Conservation (phyloP, 495 filamentous ascomycete species). For the Penicillium maclennaniae region DNA sequence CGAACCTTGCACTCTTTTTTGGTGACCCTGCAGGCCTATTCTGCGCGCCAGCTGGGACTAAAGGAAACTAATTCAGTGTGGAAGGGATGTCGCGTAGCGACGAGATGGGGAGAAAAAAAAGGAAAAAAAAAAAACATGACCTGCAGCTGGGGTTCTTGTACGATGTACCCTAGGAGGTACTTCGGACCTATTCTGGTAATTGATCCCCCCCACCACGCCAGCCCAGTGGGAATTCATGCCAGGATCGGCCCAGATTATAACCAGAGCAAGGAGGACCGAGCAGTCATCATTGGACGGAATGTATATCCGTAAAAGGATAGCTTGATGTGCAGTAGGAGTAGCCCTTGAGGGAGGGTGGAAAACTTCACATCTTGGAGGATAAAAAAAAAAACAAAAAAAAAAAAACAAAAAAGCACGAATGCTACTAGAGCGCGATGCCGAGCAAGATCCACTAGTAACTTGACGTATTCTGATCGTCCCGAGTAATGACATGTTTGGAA, state of each 20-base stretch:
- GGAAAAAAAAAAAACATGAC: neutral
- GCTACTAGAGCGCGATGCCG: neutral
- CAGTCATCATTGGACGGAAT: slow-evolving; percentile 11
- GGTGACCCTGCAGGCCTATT: slow-evolving; percentile 11
- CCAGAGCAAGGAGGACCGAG: slow-evolving; percentile 11
- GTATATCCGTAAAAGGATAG: slow-evolving; percentile 2
- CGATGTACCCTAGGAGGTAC: no score
- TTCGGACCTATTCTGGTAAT: neutral
- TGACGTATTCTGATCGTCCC: slow-evolving; percentile 31
- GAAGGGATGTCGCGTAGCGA: slow-evolving; percentile 8
- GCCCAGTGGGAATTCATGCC: neutral
- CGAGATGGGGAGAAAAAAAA: neutral
- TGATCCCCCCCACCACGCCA: neutral
- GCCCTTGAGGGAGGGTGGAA: neutral
- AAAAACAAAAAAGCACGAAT: neutral
- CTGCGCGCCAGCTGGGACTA: slow-evolving; percentile 4
- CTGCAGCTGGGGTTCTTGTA: neutral
- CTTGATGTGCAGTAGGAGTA: slow-evolving; percentile 4
- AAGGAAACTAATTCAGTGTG: slow-evolving; percentile 2
- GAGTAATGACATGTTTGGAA: slow-evolving; percentile 10
- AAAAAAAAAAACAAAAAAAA: neutral
- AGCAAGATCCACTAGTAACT: slow-evolving; percentile 12
- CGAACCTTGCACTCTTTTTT: slow-evolving; percentile 8
- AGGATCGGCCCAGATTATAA: slow-evolving; percentile 16
- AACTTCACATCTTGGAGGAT: neutral